These are phyloP conservation scores for Tulasnella sp. DNA, from an alignment of 768 basidiomycete genomes.

Conservation along the genomic window DNA sequence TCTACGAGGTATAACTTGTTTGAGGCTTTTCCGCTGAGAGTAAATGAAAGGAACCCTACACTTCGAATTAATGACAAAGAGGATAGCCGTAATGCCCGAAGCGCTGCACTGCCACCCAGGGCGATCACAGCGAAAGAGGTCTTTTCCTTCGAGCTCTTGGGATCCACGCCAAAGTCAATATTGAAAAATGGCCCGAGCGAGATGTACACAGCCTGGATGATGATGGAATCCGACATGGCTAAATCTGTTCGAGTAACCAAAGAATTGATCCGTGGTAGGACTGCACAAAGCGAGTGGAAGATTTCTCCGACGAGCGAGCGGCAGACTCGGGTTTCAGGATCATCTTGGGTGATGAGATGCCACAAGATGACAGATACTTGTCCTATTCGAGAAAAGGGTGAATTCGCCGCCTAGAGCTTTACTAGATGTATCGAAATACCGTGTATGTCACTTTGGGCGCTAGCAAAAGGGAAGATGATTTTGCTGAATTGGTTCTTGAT, in stretches of 20 bases:
- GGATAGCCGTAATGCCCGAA: conserved; percentile 74
- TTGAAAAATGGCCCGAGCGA: conserved; percentile 93
- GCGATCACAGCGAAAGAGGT: conserved; percentile 46
- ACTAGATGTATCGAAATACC: conserved; percentile 28
- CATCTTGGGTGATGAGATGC: conserved; percentile 38
- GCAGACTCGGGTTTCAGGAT: conserved; percentile 27
- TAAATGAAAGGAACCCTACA: conserved; percentile 41
- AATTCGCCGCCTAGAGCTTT: conserved; percentile 25
- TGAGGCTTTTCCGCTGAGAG: neutral
- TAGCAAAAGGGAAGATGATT: conserved; percentile 80
- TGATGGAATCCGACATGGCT: conserved; percentile 81
- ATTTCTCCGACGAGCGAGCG: conserved; percentile 41
- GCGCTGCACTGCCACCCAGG: conserved; percentile 57
- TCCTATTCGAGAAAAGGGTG: conserved; percentile 5
- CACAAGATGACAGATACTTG: conserved; percentile 33
- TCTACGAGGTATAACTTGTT: conserved; percentile 38
- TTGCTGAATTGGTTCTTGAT: conserved; percentile 75
- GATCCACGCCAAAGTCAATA: conserved; percentile 53
- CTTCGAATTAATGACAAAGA: conserved; percentile 77
- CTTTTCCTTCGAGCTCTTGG: conserved; percentile 45
- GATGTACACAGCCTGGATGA: conserved; percentile 88
- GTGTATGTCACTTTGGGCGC: conserved; percentile 37
- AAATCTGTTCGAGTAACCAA: conserved; percentile 62
- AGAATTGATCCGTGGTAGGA: conserved; percentile 64
- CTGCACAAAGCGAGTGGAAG: conserved; percentile 62